Evolutionary conservation across 192 early-diverging fungal species (phyloP).

Genomic region (Oehlia diaphana): DNA sequence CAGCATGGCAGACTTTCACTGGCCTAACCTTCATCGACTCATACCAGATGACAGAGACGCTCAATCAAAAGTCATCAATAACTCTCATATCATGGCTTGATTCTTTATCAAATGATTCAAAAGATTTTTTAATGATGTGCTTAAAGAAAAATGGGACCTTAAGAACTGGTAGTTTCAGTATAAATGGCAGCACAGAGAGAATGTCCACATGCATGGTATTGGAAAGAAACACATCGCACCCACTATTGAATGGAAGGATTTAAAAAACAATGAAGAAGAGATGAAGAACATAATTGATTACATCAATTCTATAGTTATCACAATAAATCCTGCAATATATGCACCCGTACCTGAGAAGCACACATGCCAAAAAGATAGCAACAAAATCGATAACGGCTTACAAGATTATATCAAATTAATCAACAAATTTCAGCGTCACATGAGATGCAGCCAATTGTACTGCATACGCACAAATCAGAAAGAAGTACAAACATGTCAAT

Average conservation of each 20-base stretch:
- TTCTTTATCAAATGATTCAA: not conserved
- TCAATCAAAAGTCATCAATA: too few relatives aligned
- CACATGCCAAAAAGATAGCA: not conserved
- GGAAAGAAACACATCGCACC: not conserved
- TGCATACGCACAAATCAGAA: not conserved
- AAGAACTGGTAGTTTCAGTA: too few relatives aligned
- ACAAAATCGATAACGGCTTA: not conserved
- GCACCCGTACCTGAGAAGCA: not conserved
- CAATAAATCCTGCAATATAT: not conserved
- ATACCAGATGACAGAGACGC: not conserved
- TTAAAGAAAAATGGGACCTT: slow-evolving; percentile 43
- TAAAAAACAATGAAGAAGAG: not conserved
- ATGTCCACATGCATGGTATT: not conserved
- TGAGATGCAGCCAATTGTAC: not conserved
- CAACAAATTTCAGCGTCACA: not conserved
- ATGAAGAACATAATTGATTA: not conserved
- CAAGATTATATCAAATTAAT: not conserved
- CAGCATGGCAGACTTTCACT: too few relatives aligned
- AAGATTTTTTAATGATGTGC: not conserved
- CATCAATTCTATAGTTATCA: not conserved
- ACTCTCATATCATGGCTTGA: too few relatives aligned
- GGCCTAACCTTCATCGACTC: not conserved
- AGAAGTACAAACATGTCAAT: not conserved
- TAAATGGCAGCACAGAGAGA: too few relatives aligned
- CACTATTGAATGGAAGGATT: not conserved